A percentile compares a stretch with the other conserved stretches of the same genome.
These are phyloP conservation scores for Thelonectria olida DNA, from an alignment of 2,329 filamentous ascomycete species.

Conservation along the genomic window DNA sequence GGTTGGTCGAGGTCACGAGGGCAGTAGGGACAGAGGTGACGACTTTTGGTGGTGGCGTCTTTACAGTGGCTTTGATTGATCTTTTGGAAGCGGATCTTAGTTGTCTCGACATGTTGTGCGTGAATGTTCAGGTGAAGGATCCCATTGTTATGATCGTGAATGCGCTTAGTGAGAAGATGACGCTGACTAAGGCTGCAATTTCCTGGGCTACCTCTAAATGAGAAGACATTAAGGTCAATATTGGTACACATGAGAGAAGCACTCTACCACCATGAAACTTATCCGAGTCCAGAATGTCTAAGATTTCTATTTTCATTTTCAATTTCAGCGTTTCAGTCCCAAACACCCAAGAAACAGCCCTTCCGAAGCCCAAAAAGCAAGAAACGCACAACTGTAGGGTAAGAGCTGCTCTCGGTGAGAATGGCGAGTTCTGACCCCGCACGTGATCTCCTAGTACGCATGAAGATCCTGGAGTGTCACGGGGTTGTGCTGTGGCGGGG, in stretches of 20 bases:
- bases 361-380: not conserved
- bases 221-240: no score
- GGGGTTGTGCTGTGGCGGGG: constrained; percentile 28
- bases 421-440: constrained; percentile 6
- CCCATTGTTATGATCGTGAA: not conserved
- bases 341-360: not conserved
- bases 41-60: not conserved
- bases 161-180: not conserved
- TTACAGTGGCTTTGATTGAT: not conserved
- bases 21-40: not conserved
- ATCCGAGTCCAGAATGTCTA: no score
- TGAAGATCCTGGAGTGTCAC: constrained; percentile 16
- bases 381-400: constrained; percentile 1
- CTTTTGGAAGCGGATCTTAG: constrained; percentile 28
- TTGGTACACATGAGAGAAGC: not conserved
- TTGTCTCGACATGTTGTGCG: constrained; percentile 28
- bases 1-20: rapidly evolving
- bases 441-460: constrained; percentile 2
- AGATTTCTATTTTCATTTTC: no score
- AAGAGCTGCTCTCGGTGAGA: constrained; percentile 19
- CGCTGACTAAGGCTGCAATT: constrained; percentile 6
- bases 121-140: not conserved
- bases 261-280: no score
- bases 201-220: not conserved
- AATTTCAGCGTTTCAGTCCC: not conserved